These are phyloP conservation scores for Stachybotrys chlorohalonatus DNA, from an alignment of 2,329 filamentous ascomycete genomes.

Conservation along the genomic window DNA sequence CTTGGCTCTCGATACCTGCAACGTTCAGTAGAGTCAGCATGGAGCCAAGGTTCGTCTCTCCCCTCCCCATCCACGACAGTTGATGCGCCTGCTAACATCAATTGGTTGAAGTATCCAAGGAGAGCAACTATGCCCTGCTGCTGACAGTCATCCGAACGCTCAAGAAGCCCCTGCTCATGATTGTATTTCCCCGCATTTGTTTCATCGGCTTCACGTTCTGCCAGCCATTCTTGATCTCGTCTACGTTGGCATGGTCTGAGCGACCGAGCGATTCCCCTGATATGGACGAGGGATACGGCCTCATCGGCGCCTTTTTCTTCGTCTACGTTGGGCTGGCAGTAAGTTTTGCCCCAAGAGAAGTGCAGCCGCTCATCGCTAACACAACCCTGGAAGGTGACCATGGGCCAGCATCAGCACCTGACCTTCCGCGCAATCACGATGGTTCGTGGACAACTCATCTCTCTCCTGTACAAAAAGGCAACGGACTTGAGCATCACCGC, in stretches of 20 bases:
- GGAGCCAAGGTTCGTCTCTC: neutral
- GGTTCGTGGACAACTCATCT: slow-evolving; percentile 18
- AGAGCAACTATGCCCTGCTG: neutral
- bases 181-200: slow-evolving; percentile 6
- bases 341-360: neutral
- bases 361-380: neutral
- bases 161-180: slow-evolving; percentile 1
- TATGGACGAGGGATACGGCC: slow-evolving; percentile 5
- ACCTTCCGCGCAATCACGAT: slow-evolving; percentile 18
- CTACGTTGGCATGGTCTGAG: neutral
- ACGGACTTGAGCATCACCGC: slow-evolving; percentile 15
- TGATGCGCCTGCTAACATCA: neutral
- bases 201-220: slow-evolving; percentile 12
- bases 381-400: neutral
- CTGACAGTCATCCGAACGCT: slow-evolving; percentile 1
- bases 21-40: neutral
- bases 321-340: slow-evolving; percentile 9
- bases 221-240: slow-evolving; percentile 11
- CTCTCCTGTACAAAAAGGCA: slow-evolving; percentile 16
- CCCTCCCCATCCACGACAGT: neutral
- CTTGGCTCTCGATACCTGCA: slow-evolving; percentile 2
- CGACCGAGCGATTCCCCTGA: neutral
- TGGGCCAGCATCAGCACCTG: slow-evolving; percentile 9
- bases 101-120: neutral
- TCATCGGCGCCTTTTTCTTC: slow-evolving; percentile 9